A percentile compares a stretch with the other conserved stretches of the same genome.
Conservation (phyloP, 2,329 filamentous ascomycete genomes). For the Penicillium sp. region DNA sequence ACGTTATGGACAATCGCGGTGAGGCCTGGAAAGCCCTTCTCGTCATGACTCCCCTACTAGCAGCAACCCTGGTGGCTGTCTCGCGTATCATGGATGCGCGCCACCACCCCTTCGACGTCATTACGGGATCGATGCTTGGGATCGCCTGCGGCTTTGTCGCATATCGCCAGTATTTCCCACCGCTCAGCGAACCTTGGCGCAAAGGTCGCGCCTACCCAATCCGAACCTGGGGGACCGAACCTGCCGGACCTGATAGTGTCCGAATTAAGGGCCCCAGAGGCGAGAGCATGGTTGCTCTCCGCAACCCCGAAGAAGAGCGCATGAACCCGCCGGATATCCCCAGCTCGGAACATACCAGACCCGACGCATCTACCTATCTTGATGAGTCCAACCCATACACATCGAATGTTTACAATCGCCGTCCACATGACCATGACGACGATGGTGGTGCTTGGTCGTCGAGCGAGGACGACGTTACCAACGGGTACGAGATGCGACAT, state of each 20-base stretch:
- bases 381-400: conserved; percentile 20
- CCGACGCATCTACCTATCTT: conserved; percentile 15
- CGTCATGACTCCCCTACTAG: conserved; percentile 47
- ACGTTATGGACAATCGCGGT: conserved; percentile 52
- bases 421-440: conserved; percentile 22
- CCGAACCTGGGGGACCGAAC: conserved; percentile 48
- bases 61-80: conserved; percentile 48
- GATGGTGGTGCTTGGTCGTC: conserved; percentile 30
- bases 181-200: conserved; percentile 47
- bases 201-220: conserved; percentile 54
- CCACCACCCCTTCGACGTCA: conserved; percentile 54
- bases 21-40: conserved; percentile 53
- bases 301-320: conserved; percentile 27
- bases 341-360: background rate
- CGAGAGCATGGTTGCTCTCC: conserved; percentile 24
- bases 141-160: conserved; percentile 45
- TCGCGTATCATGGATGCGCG: conserved; percentile 55
- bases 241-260: conserved; percentile 21
- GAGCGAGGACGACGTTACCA: conserved; percentile 29
- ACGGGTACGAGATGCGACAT: conserved; percentile 33
- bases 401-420: conserved; percentile 22
- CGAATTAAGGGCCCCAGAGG: conserved; percentile 1
- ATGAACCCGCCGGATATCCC: conserved; percentile 5
- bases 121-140: conserved; percentile 48
- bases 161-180: conserved; percentile 54